Base-by-base conservation (phyloP, 2,329 filamentous ascomycete genomes). In the Botrytis pseudocinerea region DNA sequence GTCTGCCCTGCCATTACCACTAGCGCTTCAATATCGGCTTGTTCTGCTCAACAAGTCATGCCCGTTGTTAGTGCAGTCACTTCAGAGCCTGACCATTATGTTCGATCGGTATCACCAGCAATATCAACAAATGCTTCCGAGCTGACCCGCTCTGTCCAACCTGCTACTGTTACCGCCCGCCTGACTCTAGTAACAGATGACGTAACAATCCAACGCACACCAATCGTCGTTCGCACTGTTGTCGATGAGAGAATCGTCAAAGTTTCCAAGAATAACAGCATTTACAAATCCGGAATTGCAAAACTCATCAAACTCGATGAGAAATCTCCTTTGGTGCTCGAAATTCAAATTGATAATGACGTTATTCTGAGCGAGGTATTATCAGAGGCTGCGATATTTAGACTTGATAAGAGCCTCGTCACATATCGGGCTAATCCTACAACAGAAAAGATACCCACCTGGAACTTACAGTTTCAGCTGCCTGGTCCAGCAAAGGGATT, bases 381-480 rank as follows among this genome's bases (percentile, higher is more conserved):
- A 14, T 44, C 48, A n/a, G 44, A 71, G n/a, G 32, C 18, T 32
- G 25, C 60, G 8, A 42, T 9, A 40, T 48, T 73, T 12, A 59
- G 32, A 42, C 54, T 70, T 12, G 57, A 72, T 38, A 38, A 42
- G 12, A 73, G 69, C 40, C 42, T 35, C 32, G 32, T 74, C 16
- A 76, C 60, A 61, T 76, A 72, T 44, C 66, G 63, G 18, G 69
- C 74, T 12, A 60, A 44, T 10, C 25, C 63, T 48, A 60, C 38
- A 25, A 42, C 46, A 18, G 44, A 60, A 40, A 42, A 46, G 10
- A 51, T 64, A 25, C 61, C 69, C 4, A 75, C 59, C 4, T 76
- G 75, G 75, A 54, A 64, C 18, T 63, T 76, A 18, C n/a, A 32
- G 4, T 76, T 76, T 62, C 72, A 62, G 68, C 22, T 76, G 57